Base-by-base conservation (phyloP, 805 yeast species). In the Clavispora carvajalis region DNA sequence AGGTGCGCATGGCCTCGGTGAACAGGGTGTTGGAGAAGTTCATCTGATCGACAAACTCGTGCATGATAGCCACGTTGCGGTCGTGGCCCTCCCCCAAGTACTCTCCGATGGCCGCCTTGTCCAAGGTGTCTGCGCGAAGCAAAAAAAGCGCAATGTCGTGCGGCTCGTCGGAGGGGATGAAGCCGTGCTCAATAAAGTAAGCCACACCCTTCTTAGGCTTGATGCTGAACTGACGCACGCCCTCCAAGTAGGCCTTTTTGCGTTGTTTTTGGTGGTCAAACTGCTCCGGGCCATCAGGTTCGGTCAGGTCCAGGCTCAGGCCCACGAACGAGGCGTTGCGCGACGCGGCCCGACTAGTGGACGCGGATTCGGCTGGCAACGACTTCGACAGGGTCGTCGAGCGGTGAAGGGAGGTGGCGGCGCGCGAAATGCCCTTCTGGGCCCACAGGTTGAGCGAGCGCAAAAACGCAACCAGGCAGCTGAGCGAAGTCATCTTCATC, bases 61-160 rank as follows among this genome's bases (percentile, higher is more conserved):
- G 96, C 97, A 91, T 89, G 28, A 83, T 79, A 4, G 82, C 80
- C 45, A 87, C 77, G 58, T 87, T 83, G 36, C 73, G 72, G 10
- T 82, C 85, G 47, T 82, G 82, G 25, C 91, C 95, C 53, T 86
- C 96, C 39, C 99, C 99, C 44, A 93, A 67, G 57, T 73, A 93
- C 54, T 91, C 98, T 39, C 99, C 99, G 42, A 95, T 73, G 6
- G 77, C 77, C 0, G 90, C 74, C 57, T 90, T 84, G 57, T 89
- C 95, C 39, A 93, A 67, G 0, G 91, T 85, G 31, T 81, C 88
- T 3, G 83, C 82, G 17, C 63, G 66, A 34, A 87, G 62, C 39
- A 93, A 64, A 61, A 93, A 88, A 42, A 64, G 58, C 0, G 97
- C 98, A 48, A 93, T 78, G 7, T 78, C 80, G 4, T 54, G 55